phyloP scores from a whole-genome alignment of 768 basidiomycete genomes.

The Fibroporia radiculosa region DNA sequence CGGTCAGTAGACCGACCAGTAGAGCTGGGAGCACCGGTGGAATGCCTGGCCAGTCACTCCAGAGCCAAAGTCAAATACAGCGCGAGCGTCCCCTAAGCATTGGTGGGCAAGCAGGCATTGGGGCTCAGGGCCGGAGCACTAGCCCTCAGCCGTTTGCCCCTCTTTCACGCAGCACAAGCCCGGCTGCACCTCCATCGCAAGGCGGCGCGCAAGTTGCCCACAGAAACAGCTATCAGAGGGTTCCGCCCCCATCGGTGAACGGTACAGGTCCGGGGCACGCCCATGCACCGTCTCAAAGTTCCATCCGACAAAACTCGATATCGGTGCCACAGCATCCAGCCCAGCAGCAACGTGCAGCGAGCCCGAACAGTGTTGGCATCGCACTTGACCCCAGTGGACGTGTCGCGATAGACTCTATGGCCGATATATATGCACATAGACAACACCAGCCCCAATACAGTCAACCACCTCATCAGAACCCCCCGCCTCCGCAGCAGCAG shows the following conservation, averaged over 20 bases:
- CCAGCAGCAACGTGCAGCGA: constrained; percentile 46
- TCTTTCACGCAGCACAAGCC: constrained; percentile 47
- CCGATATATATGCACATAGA: constrained; percentile 34
- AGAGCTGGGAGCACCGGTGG: constrained; percentile 22
- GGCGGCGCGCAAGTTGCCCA: constrained; percentile 13
- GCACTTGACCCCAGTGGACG: constrained; percentile 72
- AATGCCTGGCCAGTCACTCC: constrained; percentile 22
- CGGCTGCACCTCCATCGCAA: constrained; percentile 18
- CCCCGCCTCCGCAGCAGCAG: constrained; percentile 22
- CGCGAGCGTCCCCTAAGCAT: constrained; percentile 47
- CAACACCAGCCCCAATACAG: constrained; percentile 11
- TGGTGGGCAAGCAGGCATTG: constrained; percentile 75
- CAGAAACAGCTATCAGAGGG: constrained; percentile 14
- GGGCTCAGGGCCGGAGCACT: constrained; percentile 58
- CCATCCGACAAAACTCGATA: constrained; percentile 20
- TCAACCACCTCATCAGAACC: constrained; percentile 18
- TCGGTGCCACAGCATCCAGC: constrained; percentile 18
- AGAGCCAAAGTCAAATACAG: constrained; percentile 21
- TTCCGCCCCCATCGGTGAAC: constrained; percentile 11
- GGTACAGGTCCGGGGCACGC: constrained; percentile 8
- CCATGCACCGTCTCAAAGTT: constrained; percentile 24
- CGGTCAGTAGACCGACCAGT: constrained; percentile 48
- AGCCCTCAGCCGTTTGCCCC: constrained; percentile 46
- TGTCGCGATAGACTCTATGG: constrained; percentile 77
- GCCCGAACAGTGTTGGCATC: constrained; percentile 78